A percentile compares a stretch with the other conserved stretches of the same genome.
These are phyloP conservation scores for Hypomyces perniciosus DNA, from an alignment of 2,329 filamentous ascomycete species.

Conservation along the genomic window DNA sequence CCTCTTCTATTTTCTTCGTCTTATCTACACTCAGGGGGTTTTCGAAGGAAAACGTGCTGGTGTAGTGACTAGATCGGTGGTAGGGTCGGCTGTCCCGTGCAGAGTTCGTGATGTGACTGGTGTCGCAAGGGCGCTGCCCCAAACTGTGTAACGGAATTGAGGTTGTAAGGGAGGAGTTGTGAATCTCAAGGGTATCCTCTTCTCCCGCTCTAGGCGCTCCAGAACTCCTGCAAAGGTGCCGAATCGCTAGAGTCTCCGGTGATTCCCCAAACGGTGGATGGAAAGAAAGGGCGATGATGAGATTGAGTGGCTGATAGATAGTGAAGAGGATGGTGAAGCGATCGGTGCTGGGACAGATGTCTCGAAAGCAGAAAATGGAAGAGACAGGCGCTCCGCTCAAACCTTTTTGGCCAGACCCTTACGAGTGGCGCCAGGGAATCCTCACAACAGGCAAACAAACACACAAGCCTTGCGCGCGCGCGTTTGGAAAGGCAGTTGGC, in stretches of 20 bases:
- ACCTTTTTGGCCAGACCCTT: conserved; percentile 20
- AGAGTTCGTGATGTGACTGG: conserved; percentile 35
- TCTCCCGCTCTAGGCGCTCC: conserved; percentile 26
- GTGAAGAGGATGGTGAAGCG: conserved; percentile 30
- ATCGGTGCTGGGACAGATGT: conserved; percentile 32
- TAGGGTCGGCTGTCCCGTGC: conserved; percentile 37
- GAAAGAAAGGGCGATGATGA: conserved; percentile 29
- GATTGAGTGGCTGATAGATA: conserved; percentile 25
- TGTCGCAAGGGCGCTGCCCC: conserved; percentile 30
- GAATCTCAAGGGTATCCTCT: conserved; percentile 21
- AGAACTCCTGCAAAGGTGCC: conserved; percentile 26
- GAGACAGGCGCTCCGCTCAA: conserved; percentile 34
- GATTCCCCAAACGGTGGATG: conserved; percentile 19
- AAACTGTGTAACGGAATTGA: conserved; percentile 27
- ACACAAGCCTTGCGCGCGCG: neutral
- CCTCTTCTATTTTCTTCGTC: conserved; percentile 32
- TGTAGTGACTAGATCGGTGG: conserved; percentile 51
- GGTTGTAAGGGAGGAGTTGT: conserved; percentile 20
- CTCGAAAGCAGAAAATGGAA: conserved; percentile 32
- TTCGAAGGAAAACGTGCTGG: conserved; percentile 93
- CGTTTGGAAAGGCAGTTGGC: neutral
- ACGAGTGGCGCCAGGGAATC: neutral
- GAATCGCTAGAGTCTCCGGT: conserved; percentile 12
- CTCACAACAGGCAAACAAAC: too few species aligned
- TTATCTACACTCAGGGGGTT: conserved; percentile 80